phyloP scores from a whole-genome alignment of 768 basidiomycete genomes.

The button mushroom (Agaricus bisporus) region DNA sequence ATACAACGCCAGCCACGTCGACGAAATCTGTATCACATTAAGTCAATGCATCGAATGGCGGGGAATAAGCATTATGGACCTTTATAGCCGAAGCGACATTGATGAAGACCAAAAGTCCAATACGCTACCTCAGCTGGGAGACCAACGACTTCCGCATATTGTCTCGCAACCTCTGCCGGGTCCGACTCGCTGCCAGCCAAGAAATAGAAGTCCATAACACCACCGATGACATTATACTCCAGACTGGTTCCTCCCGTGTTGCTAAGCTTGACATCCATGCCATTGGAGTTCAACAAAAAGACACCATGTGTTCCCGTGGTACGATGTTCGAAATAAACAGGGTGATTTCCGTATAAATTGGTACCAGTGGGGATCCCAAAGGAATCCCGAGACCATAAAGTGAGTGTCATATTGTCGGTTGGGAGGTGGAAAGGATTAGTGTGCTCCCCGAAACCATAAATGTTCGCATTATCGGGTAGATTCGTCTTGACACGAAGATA shows the following conservation, averaged over 20 bases:
- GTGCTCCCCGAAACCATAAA: conserved; percentile 78
- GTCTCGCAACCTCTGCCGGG: conserved; percentile 52
- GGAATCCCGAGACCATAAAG: conserved; percentile 64
- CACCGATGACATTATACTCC: conserved; percentile 77
- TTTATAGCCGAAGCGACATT: conserved; percentile 66
- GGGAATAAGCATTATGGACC: conserved; percentile 26
- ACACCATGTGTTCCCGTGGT: conserved; percentile 63
- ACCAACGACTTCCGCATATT: conserved; percentile 66
- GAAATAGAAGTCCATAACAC: conserved; percentile 76
- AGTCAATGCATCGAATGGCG: neutral
- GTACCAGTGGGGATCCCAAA: conserved; percentile 50
- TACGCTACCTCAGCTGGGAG: conserved; percentile 67
- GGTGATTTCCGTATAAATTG: conserved; percentile 71
- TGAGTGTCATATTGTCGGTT: conserved; percentile 38
- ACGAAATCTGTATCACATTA: conserved; percentile 41
- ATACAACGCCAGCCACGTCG: conserved; percentile 55
- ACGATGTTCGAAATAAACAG: conserved; percentile 68
- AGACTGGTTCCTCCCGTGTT: conserved; percentile 35
- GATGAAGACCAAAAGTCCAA: conserved; percentile 70
- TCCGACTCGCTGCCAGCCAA: conserved; percentile 57
- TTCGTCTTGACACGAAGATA: conserved; percentile 67
- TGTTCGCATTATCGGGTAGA: conserved; percentile 55
- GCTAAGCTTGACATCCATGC: conserved; percentile 72
- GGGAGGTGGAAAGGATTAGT: conserved; percentile 58
- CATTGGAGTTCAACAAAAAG: conserved; percentile 63